phyloP scores from a whole-genome alignment of 2,329 filamentous ascomycete species.

The Aspergillus quadricinctus region DNA sequence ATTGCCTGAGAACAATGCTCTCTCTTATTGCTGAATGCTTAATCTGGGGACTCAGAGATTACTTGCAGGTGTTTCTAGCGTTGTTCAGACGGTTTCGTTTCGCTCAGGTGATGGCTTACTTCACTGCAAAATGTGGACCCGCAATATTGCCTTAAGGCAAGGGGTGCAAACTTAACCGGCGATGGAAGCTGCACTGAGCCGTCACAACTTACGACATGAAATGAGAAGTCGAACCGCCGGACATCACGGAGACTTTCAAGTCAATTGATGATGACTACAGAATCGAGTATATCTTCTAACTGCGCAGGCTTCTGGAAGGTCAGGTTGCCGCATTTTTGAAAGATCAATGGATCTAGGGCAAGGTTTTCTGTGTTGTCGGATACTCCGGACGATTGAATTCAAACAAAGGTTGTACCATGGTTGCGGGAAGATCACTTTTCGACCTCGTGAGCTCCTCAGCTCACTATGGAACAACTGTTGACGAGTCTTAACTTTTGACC shows the following conservation, averaged over 20 bases:
- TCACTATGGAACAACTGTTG: too few relatives aligned
- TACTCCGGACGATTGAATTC: not conserved
- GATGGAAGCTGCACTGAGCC: not conserved
- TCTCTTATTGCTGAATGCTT: too few relatives aligned
- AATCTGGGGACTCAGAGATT: too few relatives aligned
- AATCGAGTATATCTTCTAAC: too few relatives aligned
- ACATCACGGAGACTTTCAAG: not conserved
- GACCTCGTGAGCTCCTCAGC: too few relatives aligned
- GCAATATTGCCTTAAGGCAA: not conserved
- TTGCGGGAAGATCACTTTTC: not conserved
- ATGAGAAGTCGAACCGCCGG: not conserved
- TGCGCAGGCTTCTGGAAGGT: not conserved
- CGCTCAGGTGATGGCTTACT: not conserved
- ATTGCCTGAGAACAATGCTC: too few relatives aligned
- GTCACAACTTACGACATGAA: not conserved
- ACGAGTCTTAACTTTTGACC: too few relatives aligned
- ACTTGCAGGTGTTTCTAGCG: too few relatives aligned
- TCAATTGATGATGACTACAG: not conserved
- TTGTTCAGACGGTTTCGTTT: not conserved
- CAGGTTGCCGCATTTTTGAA: not conserved
- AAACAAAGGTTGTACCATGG: not conserved
- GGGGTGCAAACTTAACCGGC: not conserved
- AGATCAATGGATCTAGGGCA: not conserved
- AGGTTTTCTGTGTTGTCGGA: not conserved
- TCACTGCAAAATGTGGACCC: not conserved